A percentile compares a stretch with the other conserved stretches of the same genome.
These are phyloP conservation scores for Venturia carpophila DNA, from an alignment of 2,329 filamentous ascomycete genomes.

Conservation along the genomic window DNA sequence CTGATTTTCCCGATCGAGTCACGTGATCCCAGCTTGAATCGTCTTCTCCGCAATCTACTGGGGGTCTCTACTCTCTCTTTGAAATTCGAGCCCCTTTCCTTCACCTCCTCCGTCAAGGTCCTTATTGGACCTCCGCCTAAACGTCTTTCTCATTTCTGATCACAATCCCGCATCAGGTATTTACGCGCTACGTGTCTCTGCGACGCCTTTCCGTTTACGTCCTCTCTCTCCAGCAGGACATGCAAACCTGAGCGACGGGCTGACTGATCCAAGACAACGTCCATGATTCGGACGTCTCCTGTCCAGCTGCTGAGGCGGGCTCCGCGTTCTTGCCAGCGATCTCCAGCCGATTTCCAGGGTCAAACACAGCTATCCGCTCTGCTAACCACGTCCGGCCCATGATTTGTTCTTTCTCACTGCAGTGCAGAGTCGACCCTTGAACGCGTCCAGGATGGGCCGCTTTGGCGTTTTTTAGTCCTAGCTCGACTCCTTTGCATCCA, in stretches of 20 bases:
- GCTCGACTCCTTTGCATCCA: background rate
- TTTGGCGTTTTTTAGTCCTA: background rate
- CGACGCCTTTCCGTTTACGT: background rate
- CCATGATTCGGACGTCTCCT: background rate
- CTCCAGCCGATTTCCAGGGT: background rate
- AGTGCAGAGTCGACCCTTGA: background rate
- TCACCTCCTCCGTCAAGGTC: background rate
- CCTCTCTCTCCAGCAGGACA: background rate
- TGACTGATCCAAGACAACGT: background rate
- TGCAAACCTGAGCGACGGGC: background rate
- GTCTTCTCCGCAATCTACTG: too few relatives aligned
- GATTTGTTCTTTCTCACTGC: background rate
- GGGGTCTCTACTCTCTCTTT: too few relatives aligned
- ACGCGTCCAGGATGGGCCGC: background rate
- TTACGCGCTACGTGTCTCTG: background rate
- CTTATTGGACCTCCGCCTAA: background rate
- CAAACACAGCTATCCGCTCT: background rate
- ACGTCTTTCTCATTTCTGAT: background rate
- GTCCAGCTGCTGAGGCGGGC: background rate
- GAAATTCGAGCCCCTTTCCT: too few relatives aligned
- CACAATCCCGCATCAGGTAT: background rate
- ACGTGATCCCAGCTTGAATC: too few relatives aligned
- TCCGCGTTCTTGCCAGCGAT: background rate
- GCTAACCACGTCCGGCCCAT: background rate
- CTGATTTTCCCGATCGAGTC: too few relatives aligned